Conservation (phyloP, 2,329 filamentous ascomycete genomes). For the Aspergillus sp. region DNA sequence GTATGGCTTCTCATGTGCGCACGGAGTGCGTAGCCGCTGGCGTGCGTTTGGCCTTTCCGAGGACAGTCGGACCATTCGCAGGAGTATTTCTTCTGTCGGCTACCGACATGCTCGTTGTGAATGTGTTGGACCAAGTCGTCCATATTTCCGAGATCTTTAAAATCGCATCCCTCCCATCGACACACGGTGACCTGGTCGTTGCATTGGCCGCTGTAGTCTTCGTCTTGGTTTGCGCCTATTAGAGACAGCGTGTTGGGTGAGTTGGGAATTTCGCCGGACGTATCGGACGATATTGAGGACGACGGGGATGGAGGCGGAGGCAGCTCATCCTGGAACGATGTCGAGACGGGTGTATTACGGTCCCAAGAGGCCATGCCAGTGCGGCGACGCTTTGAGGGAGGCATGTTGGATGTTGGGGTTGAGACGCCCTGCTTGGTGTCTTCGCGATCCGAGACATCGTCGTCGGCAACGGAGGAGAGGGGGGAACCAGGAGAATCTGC, state of each 20-base stretch:
- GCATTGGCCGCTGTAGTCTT: conserved; percentile 68
- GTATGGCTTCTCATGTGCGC: conserved; percentile 98
- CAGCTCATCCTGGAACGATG: conserved; percentile 38
- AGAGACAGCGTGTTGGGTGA: conserved; percentile 57
- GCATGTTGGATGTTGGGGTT: conserved; percentile 43
- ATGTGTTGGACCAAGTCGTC: conserved; percentile 79
- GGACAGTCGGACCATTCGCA: conserved; percentile 94
- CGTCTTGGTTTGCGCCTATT: conserved; percentile 43
- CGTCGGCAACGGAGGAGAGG: conserved; percentile 64
- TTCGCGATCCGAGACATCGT: conserved; percentile 57
- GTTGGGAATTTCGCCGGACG: conserved; percentile 77
- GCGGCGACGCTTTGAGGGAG: conserved; percentile 50
- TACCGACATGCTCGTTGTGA: conserved; percentile 91
- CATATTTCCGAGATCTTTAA: conserved; percentile 74
- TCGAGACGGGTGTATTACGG: conserved; percentile 52
- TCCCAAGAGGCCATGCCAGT: conserved; percentile 47
- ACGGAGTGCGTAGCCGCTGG: conserved; percentile 91
- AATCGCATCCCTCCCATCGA: conserved; percentile 73
- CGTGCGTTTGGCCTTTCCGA: conserved; percentile 86
- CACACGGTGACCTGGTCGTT: conserved; percentile 77
- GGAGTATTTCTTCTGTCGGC: conserved; percentile 92
- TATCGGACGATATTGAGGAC: conserved; percentile 84
- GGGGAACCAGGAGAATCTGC: conserved; percentile 61
- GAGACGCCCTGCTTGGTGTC: conserved; percentile 55
- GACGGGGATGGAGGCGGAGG: conserved; percentile 48